phyloP scores from a whole-genome alignment of 495 filamentous ascomycete species.

The Penicillium arizonense region DNA sequence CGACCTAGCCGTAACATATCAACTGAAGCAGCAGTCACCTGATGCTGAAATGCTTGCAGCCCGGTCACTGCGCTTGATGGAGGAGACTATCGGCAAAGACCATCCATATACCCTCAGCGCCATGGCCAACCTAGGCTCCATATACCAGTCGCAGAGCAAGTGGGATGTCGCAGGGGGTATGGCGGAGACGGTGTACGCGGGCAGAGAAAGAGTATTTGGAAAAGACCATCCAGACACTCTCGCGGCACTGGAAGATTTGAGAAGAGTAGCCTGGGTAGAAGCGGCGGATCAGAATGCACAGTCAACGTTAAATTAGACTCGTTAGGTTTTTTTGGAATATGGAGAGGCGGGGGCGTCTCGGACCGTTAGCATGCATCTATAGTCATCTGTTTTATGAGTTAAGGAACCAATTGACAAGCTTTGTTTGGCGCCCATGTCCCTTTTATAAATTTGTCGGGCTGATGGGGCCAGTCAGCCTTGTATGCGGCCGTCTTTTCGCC shows the following conservation, averaged over 20 bases:
- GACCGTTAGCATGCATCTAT: background rate
- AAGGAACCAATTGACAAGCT: background rate
- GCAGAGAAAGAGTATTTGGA: conserved; percentile 19
- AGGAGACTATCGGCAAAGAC: conserved; percentile 28
- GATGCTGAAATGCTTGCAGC: conserved; percentile 23
- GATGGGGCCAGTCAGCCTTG: background rate
- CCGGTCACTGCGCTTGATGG: conserved; percentile 15
- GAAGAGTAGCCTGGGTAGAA: conserved; percentile 11
- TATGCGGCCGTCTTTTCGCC: background rate
- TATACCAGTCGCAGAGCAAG: conserved; percentile 21
- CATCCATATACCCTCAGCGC: conserved; percentile 28
- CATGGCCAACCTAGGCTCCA: conserved; percentile 21
- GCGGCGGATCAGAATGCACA: conserved; percentile 14
- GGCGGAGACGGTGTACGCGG: conserved; percentile 14
- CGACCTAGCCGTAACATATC: conserved; percentile 23
- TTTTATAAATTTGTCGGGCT: background rate
- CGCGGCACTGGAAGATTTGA: conserved; percentile 16
- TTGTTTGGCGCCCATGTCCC: background rate
- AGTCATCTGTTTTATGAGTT: background rate
- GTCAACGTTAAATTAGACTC: conserved; percentile 10
- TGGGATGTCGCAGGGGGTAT: conserved; percentile 23
- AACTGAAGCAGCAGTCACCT: conserved; percentile 15
- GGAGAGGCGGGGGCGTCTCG: background rate
- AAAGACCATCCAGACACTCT: conserved; percentile 29
- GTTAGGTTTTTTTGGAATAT: background rate